Percentiles rank a stretch among this genome's conserved stretches.
Conservation (phyloP, 148 eudicot species). For the Fallopia convolvulus region DNA sequence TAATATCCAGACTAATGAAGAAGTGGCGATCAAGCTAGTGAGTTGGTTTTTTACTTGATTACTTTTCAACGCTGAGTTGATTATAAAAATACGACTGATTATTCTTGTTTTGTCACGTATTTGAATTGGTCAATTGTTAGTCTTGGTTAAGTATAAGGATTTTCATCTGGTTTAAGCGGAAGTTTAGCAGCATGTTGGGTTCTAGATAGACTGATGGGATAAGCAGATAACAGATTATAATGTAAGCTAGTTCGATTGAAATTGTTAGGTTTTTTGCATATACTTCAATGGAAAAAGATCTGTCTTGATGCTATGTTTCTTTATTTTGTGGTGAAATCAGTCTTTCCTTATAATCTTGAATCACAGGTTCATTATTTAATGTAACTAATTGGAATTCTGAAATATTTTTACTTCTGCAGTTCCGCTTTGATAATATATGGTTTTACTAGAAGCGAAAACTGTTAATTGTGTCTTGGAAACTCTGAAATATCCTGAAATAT, state of each 20-base stretch:
- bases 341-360: not conserved
- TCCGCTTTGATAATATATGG: not conserved
- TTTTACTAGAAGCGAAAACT: not conserved
- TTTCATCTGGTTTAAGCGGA: not conserved
- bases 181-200: not conserved
- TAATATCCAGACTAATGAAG: conserved; percentile 63
- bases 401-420: no score
- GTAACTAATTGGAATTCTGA: not conserved
- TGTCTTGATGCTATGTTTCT: not conserved
- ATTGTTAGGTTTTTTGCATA: not conserved
- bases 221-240: not conserved
- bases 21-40: conserved; percentile 71
- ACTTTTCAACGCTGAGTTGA: not conserved
- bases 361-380: not conserved
- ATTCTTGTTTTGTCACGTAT: not conserved
- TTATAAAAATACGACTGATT: not conserved
- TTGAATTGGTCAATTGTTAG: conserved; percentile 1
- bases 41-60: conserved; percentile 18
- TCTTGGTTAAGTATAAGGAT: not conserved
- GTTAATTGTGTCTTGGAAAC: not conserved
- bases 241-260: not conserved
- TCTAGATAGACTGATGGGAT: not conserved
- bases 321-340: not conserved
- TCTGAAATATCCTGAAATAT: not conserved
- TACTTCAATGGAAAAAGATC: not conserved